These are phyloP conservation scores for Fusarium proliferatum DNA, from an alignment of 2,329 filamentous ascomycete species.

Conservation along the genomic window DNA sequence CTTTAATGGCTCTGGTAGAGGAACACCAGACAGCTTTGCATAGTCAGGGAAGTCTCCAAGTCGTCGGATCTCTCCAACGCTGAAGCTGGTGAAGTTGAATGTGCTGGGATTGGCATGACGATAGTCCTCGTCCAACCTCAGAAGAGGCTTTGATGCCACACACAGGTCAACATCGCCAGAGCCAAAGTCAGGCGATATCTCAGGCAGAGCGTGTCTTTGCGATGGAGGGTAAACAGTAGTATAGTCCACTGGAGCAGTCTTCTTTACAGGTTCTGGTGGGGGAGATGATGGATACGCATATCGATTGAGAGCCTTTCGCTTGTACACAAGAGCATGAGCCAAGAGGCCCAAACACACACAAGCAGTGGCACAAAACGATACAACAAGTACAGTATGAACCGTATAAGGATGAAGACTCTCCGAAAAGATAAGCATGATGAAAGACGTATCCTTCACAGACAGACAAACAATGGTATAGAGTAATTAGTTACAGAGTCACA, in stretches of 20 bases:
- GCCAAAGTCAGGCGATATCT: slow-evolving; percentile 5
- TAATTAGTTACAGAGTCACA: neutral
- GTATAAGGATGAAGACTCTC: slow-evolving; percentile 12
- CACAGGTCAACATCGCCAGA: slow-evolving; percentile 20
- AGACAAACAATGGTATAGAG: neutral
- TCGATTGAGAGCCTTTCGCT: slow-evolving; percentile 33
- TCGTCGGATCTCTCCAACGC: slow-evolving; percentile 73
- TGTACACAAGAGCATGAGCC: slow-evolving; percentile 27
- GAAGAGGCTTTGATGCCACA: slow-evolving; percentile 35
- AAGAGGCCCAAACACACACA: slow-evolving; percentile 29
- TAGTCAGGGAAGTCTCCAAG: slow-evolving; percentile 86
- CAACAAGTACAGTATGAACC: slow-evolving; percentile 8
- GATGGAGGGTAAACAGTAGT: slow-evolving; percentile 44
- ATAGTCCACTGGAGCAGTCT: slow-evolving; percentile 36
- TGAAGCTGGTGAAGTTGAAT: slow-evolving; percentile 76
- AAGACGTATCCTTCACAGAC: neutral
- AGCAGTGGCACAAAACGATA: slow-evolving; percentile 14
- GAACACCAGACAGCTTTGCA: slow-evolving; percentile 77
- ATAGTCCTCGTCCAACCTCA: slow-evolving; percentile 52
- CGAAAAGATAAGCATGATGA: slow-evolving; percentile 28
- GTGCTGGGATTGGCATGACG: slow-evolving; percentile 47
- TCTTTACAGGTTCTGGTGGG: slow-evolving; percentile 31
- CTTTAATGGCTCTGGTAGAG: slow-evolving; percentile 70
- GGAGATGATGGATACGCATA: slow-evolving; percentile 16
- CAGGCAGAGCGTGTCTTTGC: slow-evolving; percentile 30